Evolutionary conservation across 2,329 filamentous ascomycete species (phyloP).

Genomic region (Didymella arachidicola): DNA sequence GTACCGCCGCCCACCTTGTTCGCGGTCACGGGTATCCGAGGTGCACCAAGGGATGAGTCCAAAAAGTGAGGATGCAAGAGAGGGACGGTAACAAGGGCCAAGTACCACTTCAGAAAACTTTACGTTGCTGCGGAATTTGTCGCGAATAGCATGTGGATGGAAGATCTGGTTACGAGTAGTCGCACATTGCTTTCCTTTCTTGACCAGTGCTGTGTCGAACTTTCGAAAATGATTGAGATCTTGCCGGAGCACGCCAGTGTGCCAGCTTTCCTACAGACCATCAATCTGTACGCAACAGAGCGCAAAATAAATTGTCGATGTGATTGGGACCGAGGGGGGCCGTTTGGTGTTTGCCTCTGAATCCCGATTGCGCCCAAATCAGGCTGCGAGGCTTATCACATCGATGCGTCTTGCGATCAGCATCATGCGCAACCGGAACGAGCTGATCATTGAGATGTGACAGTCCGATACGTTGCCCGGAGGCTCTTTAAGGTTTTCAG

Average conservation of each 20-base stretch:
- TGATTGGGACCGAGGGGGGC: background rate
- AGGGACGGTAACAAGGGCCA: background rate
- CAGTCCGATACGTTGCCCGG: background rate
- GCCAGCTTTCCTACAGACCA: background rate
- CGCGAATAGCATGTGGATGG: background rate
- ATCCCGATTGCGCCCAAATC: background rate
- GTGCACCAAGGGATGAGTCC: background rate
- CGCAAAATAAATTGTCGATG: background rate
- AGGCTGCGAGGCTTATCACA: background rate
- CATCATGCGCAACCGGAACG: background rate
- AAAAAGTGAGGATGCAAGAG: background rate
- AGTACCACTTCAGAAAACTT: no score
- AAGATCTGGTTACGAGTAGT: background rate
- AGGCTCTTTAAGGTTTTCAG: background rate
- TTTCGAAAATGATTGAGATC: background rate
- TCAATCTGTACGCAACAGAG: background rate
- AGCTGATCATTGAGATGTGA: background rate
- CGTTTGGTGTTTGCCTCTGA: background rate
- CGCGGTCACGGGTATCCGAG: background rate
- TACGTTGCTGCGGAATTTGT: background rate
- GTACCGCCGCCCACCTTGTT: background rate
- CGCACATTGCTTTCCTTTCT: background rate
- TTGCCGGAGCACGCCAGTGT: background rate
- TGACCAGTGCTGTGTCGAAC: background rate
- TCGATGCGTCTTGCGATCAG: background rate